These are phyloP conservation scores for Acanthamoeba healyi DNA, from an alignment of 208 protist species.

Conservation along the genomic window DNA sequence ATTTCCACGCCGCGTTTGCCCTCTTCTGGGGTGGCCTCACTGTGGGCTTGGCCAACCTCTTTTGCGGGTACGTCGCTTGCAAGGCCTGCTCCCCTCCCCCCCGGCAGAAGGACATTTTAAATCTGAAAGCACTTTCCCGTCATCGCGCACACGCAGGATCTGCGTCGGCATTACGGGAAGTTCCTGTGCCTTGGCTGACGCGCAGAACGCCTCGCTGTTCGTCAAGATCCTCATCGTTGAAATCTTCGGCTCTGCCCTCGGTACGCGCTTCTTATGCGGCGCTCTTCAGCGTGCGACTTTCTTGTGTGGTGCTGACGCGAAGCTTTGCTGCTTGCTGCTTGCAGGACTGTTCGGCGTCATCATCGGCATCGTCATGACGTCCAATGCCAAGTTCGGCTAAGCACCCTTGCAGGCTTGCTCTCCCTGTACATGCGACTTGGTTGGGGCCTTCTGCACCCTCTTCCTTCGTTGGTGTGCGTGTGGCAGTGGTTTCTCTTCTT, in stretches of 20 bases:
- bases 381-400: slow-evolving; percentile 90
- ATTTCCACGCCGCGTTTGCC: slow-evolving; percentile 91
- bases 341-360: slow-evolving; percentile 97
- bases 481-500: no score
- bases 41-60: slow-evolving; percentile 96
- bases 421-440: not conserved
- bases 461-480: not conserved
- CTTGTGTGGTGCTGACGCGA: not conserved
- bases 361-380: slow-evolving; percentile 96
- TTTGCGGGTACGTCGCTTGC: slow-evolving; percentile 90
- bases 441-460: not conserved
- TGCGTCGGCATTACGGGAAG: slow-evolving; percentile 97
- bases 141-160: slow-evolving; percentile 83
- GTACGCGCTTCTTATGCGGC: no score
- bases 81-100: not conserved
- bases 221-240: slow-evolving; percentile 98
- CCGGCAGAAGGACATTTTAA: slow-evolving; percentile 59
- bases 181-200: slow-evolving; percentile 97
- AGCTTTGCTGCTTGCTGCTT: no score
- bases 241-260: slow-evolving; percentile 98
- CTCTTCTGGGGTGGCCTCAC: slow-evolving; percentile 96
- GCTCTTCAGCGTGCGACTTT: no score
- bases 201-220: slow-evolving; percentile 93
- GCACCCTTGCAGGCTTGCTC: not conserved
- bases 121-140: not conserved